These are phyloP conservation scores for Ophiostoma angusticollis DNA, from an alignment of 2,329 filamentous ascomycete genomes.

Conservation along the genomic window DNA sequence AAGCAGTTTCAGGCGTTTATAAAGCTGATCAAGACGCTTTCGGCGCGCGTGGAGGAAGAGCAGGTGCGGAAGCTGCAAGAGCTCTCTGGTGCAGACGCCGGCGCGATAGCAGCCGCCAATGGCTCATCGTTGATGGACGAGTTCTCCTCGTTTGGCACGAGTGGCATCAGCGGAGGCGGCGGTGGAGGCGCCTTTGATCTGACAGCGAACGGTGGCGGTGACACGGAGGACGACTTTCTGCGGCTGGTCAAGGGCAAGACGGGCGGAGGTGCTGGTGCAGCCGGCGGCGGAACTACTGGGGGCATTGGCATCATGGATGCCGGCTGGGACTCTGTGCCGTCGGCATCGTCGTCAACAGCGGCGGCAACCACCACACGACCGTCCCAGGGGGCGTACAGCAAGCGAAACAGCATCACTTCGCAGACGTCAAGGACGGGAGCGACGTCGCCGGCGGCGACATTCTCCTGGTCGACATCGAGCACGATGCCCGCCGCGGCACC, in stretches of 20 bases:
- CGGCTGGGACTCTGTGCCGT: constrained; percentile 6
- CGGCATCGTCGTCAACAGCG: background rate
- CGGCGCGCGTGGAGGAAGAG: constrained; percentile 71
- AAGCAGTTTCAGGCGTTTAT: constrained; percentile 85
- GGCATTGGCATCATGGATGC: constrained; percentile 9
- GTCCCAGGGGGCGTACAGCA: constrained; percentile 2
- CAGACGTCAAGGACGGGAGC: constrained; percentile 15
- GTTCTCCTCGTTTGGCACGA: constrained; percentile 60
- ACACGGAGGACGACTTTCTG: constrained; percentile 67
- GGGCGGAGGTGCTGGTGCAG: constrained; percentile 12
- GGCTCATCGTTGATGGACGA: constrained; percentile 48
- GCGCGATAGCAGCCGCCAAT: constrained; percentile 24
- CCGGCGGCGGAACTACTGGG: background rate
- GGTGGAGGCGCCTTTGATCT: constrained; percentile 29
- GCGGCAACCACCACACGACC: background rate
- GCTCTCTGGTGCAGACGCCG: constrained; percentile 27
- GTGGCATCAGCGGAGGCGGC: constrained; percentile 19
- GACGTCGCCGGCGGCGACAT: constrained; percentile 32
- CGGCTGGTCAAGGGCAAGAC: constrained; percentile 70
- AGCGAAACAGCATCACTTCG: background rate
- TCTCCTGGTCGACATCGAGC: constrained; percentile 52
- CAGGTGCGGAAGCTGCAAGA: constrained; percentile 83
- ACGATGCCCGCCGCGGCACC: constrained; percentile 23
- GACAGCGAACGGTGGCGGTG: constrained; percentile 30
- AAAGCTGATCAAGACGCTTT: constrained; percentile 71